Conservation (phyloP, 2,329 filamentous ascomycete species). For the Alternaria sp. region DNA sequence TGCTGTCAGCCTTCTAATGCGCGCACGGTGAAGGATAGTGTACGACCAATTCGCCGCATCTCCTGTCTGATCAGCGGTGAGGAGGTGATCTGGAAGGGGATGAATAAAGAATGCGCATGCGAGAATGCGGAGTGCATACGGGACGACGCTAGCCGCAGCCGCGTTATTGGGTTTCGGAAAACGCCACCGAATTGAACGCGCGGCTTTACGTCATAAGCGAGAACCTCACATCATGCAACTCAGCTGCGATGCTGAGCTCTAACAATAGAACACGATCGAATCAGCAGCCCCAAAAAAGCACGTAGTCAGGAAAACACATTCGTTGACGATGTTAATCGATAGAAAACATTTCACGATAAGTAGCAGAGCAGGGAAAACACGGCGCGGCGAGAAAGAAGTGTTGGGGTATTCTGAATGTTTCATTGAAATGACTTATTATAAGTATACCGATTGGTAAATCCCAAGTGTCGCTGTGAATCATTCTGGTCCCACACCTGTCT, state of each 20-base stretch:
- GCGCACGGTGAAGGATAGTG: background rate
- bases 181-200: background rate
- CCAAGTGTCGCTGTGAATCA: background rate
- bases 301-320: no score
- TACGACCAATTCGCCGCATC: background rate
- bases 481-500: slow-evolving; percentile 11
- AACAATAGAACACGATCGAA: background rate
- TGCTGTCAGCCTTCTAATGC: background rate
- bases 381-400: background rate
- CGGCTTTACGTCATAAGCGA: slow-evolving; percentile 5
- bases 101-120: background rate
- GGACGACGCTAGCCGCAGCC: background rate
- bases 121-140: slow-evolving; percentile 2
- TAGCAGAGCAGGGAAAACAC: background rate
- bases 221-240: background rate
- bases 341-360: background rate
- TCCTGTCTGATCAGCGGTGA: background rate
- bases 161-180: slow-evolving; percentile 1
- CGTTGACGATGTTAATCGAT: no score
- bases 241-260: background rate
- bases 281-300: background rate
- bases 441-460: background rate
- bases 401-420: background rate
- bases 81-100: background rate
- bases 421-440: slow-evolving; percentile 13